phyloP scores from a whole-genome alignment of 1,139 yeast genomes.

The Sugiyamaella xylanicola region DNA sequence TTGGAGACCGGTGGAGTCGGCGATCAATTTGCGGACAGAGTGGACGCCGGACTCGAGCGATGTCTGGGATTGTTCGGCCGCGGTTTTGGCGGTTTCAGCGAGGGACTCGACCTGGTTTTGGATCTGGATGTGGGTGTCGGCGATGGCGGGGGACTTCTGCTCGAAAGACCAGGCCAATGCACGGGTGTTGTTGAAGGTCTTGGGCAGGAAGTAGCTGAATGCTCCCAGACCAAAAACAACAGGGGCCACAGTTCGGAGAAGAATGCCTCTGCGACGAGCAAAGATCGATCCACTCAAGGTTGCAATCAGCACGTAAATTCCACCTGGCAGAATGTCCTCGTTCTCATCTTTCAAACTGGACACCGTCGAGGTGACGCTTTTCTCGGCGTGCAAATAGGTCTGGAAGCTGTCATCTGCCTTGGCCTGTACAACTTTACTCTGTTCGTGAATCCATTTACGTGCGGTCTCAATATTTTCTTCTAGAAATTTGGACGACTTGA shows the following conservation, averaged over 20 bases:
- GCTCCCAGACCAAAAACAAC: conserved; percentile 66
- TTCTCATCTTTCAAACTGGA: conserved; percentile 67
- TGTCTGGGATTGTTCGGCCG: conserved; percentile 42
- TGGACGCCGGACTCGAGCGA: conserved; percentile 48
- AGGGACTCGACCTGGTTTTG: conserved; percentile 52
- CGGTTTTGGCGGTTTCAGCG: conserved; percentile 48
- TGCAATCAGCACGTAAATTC: conserved; percentile 72
- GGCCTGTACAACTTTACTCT: conserved; percentile 42
- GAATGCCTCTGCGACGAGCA: conserved; percentile 68
- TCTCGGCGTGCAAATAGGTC: conserved; percentile 61
- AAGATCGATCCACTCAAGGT: conserved; percentile 77
- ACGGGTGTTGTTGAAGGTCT: conserved; percentile 68
- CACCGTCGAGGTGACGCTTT: conserved; percentile 65
- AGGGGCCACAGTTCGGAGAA: conserved; percentile 65
- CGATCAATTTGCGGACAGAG: conserved; percentile 52
- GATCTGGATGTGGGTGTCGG: conserved; percentile 61
- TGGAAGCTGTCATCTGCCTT: conserved; percentile 50
- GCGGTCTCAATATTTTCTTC: conserved; percentile 53
- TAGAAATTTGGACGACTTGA: conserved; percentile 54
- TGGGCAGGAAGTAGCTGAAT: conserved; percentile 75
- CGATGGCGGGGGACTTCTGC: conserved; percentile 64
- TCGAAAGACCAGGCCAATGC: conserved; percentile 68
- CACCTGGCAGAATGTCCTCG: conserved; percentile 78
- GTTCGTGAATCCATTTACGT: conserved; percentile 47
- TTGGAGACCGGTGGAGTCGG: conserved; percentile 67